Percentiles rank a stretch among this genome's conserved stretches.
phyloP scores from a whole-genome alignment of 495 filamentous ascomycete species.

The Penicillium pulvis region DNA sequence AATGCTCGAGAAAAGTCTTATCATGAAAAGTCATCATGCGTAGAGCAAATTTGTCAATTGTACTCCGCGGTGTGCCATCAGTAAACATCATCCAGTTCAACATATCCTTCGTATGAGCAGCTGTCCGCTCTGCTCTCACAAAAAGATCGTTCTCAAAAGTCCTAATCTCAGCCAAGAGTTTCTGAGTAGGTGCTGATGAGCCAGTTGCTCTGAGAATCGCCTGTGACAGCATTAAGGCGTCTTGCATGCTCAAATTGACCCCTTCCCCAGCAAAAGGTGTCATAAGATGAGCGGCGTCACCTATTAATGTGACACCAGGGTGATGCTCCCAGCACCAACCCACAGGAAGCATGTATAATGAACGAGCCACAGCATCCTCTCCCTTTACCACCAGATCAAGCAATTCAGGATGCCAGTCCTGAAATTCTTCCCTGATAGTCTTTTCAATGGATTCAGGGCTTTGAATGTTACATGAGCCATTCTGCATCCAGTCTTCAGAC shows the following conservation, averaged over 20 bases:
- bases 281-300: conserved; percentile 63
- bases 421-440: conserved; percentile 19
- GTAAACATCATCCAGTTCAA: conserved; percentile 10
- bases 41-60: conserved; percentile 13
- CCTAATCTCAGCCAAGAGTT: conserved; percentile 5
- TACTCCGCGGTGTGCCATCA: conserved; percentile 3
- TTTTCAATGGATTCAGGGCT: conserved; percentile 6
- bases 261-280: conserved; percentile 60
- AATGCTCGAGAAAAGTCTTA: not conserved
- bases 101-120: conserved; percentile 9
- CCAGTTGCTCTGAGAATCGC: conserved; percentile 28
- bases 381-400: conserved; percentile 13
- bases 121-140: conserved; percentile 4
- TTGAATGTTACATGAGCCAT: not conserved
- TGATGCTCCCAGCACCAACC: conserved; percentile 49
- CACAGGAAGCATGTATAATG: conserved; percentile 55
- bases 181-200: conserved; percentile 2
- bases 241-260: conserved; percentile 56
- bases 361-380: conserved; percentile 15
- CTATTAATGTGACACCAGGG: conserved; percentile 51
- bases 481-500: conserved; percentile 15
- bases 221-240: conserved; percentile 53
- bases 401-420: conserved; percentile 30
- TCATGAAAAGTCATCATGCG: conserved; percentile 10
- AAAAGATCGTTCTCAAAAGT: conserved; percentile 10